Base-by-base conservation (phyloP, 768 basidiomycete species). In the Boletus barrowsii region DNA sequence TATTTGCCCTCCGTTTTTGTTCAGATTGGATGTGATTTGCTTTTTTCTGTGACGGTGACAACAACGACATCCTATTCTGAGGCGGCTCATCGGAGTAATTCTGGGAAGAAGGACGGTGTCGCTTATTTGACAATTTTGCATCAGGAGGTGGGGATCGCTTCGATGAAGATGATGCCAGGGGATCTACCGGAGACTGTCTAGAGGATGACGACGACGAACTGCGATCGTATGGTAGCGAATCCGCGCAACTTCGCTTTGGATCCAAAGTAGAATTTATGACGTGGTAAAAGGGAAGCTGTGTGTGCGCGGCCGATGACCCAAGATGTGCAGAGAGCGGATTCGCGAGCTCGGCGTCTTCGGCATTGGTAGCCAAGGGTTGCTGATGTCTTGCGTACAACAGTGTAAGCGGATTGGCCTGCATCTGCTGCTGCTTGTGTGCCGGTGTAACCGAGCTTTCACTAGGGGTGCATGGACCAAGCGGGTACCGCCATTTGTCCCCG, bases 11-110 rank as follows among this genome's bases (percentile, higher is more conserved):
- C 24, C 94, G 85, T 70, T 95, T 95, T 75, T 96, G 93, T 73
- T 97, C 94, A 3, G 87, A 89, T 62, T 91, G 88, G 60, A 97
- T 96, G 65, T 97, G 93, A 63, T 95, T 95, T 39, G 88, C 88
- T 67, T 94, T 91, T 68, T 95, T 95, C 76, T 94, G 90, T 3
- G 87, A 85, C 0, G 89, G 83, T 2, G 87, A 86, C 24, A 95
- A 79, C 24, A 93, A 76, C 9, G 72, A 37, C 0, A 51, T 14
- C 47, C 55, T 56, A 20, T 55, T 59, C 5, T 60, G 57, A 43
- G 59, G 55, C 14, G 40, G n/a, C 13, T 68, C 57, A 33, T 59
- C 57, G 6, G 42, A 18, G 24, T 47, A 26, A 29, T 35, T 49
- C 42, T 53, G 55, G 36, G 59, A 54, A 46, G 60, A 67, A 14